Evolutionary conservation across 495 filamentous ascomycete genomes (phyloP).

Genomic region (Geopyxis carbonaria): DNA sequence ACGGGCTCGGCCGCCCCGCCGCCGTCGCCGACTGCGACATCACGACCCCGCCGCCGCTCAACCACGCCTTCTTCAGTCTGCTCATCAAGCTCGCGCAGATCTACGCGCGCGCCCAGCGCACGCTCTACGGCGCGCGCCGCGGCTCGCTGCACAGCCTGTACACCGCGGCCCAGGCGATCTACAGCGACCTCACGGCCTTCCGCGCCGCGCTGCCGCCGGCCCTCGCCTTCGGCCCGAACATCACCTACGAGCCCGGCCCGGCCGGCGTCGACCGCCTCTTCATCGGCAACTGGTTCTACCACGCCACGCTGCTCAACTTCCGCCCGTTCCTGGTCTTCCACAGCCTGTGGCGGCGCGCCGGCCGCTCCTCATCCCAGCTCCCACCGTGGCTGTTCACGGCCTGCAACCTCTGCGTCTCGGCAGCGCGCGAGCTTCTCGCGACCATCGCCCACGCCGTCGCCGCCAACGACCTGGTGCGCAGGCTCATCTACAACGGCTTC

Average conservation of each 20-base stretch:
- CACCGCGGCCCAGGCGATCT: neutral
- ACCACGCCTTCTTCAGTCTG: neutral
- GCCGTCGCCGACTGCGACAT: slow-evolving; percentile 3
- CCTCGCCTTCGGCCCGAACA: neutral
- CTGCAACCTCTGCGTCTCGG: neutral
- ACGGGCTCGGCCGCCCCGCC: slow-evolving; percentile 1
- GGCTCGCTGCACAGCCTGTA: slow-evolving; percentile 1
- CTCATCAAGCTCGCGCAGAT: neutral
- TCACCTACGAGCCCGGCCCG: neutral
- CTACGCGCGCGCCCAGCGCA: neutral
- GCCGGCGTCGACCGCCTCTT: neutral
- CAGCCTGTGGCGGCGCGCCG: slow-evolving; percentile 2
- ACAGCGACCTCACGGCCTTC: neutral
- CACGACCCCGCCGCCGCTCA: slow-evolving; percentile 1
- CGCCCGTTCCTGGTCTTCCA: slow-evolving; percentile 6
- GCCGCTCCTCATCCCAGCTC: neutral
- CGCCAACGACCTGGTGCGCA: slow-evolving; percentile 1
- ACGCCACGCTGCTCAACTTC: slow-evolving; percentile 3
- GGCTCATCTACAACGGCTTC: slow-evolving; percentile 1
- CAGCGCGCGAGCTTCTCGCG: neutral
- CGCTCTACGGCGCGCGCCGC: slow-evolving; percentile 1
- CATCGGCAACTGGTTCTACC: slow-evolving; percentile 6
- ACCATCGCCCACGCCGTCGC: neutral
- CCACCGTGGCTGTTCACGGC: slow-evolving; percentile 3
- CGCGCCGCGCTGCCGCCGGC: neutral